phyloP scores from a whole-genome alignment of 2,329 filamentous ascomycete genomes.

The Apiospora marii region DNA sequence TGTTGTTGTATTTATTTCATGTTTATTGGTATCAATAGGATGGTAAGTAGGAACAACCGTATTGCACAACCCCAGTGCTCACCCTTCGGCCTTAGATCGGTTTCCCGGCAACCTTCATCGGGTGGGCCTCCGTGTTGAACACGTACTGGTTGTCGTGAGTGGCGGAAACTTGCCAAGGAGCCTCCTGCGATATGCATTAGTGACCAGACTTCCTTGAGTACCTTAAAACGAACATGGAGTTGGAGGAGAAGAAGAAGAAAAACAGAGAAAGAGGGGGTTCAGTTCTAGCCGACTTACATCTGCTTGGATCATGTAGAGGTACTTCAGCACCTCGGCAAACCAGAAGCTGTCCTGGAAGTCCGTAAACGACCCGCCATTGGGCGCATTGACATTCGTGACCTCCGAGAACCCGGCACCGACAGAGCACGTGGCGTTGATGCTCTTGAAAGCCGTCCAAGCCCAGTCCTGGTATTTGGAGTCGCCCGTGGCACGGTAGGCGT shows the following conservation, averaged over 20 bases:
- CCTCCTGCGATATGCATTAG: conserved; percentile 51
- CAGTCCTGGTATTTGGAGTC: conserved; percentile 81
- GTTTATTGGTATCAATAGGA: neutral
- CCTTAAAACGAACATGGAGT: neutral
- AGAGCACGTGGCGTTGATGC: conserved; percentile 69
- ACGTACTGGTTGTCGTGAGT: conserved; percentile 56
- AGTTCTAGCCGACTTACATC: conserved; percentile 39
- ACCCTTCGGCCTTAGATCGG: conserved; percentile 25
- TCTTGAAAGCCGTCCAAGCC: conserved; percentile 80
- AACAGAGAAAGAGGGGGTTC: neutral
- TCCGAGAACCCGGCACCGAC: conserved; percentile 72
- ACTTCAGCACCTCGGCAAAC: conserved; percentile 89
- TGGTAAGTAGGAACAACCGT: neutral
- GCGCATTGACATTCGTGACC: conserved; percentile 70
- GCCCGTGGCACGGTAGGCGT: conserved; percentile 82
- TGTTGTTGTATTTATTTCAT: neutral
- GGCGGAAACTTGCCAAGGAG: conserved; percentile 57
- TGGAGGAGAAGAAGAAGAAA: neutral
- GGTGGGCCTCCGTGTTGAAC: conserved; percentile 58
- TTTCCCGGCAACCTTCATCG: conserved; percentile 38
- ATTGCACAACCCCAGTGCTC: neutral
- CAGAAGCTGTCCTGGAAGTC: conserved; percentile 88
- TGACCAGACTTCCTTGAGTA: neutral
- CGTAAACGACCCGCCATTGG: conserved; percentile 64
- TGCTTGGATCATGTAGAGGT: conserved; percentile 76